A percentile compares a stretch with the other conserved stretches of the same genome.
phyloP scores from a whole-genome alignment of 495 filamentous ascomycete species.

The Penicillium angulare region DNA sequence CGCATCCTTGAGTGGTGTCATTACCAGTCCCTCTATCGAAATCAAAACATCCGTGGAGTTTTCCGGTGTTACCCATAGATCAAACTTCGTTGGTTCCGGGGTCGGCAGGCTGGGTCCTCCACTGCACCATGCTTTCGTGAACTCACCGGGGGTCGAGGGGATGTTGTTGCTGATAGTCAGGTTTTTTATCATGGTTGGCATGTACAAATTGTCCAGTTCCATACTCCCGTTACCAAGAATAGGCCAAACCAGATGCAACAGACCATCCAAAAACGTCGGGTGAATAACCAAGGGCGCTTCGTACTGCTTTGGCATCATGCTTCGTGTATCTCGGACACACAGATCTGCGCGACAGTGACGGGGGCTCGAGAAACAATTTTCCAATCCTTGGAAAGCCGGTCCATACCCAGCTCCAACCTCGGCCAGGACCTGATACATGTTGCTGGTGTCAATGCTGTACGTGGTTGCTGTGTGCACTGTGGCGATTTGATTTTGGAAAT shows the following conservation, averaged over 20 bases:
- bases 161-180: constrained; percentile 24
- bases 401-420: constrained; percentile 26
- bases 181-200: constrained; percentile 40
- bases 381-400: constrained; percentile 19
- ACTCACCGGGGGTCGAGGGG: constrained; percentile 23
- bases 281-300: constrained; percentile 26
- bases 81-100: constrained; percentile 32
- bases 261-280: constrained; percentile 27
- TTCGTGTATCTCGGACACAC: constrained; percentile 22
- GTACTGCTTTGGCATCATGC: constrained; percentile 26
- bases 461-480: constrained; percentile 10
- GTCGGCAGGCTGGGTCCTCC: constrained; percentile 21
- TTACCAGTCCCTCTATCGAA: constrained; percentile 28
- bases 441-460: constrained; percentile 16
- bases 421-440: constrained; percentile 24
- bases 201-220: constrained; percentile 39
- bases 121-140: constrained; percentile 31
- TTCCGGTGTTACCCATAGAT: constrained; percentile 30
- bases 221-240: constrained; percentile 42
- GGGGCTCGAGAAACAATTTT: constrained; percentile 21
- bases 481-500: constrained; percentile 10
- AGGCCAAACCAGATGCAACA: constrained; percentile 35
- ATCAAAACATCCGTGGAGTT: constrained; percentile 25
- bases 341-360: constrained; percentile 20
- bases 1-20: constrained; percentile 32